phyloP scores from a whole-genome alignment of 2,329 filamentous ascomycete species.

The Xylaria sp. region DNA sequence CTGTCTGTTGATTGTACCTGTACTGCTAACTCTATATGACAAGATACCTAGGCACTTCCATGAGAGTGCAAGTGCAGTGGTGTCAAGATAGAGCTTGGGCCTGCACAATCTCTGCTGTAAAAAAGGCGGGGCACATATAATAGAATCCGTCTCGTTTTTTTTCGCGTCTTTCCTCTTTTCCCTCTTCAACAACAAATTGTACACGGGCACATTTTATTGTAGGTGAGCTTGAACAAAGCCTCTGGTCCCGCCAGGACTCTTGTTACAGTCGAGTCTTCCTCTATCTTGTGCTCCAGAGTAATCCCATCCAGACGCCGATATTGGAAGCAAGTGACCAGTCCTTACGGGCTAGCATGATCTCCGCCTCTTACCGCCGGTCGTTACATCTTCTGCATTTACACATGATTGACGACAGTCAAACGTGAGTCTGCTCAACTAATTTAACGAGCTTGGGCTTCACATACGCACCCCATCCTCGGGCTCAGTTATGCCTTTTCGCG shows the following conservation, averaged over 20 bases:
- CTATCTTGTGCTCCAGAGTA: slow-evolving; percentile 74
- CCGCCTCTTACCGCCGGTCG: slow-evolving; percentile 76
- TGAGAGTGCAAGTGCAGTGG: neutral
- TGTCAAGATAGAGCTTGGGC: slow-evolving; percentile 8
- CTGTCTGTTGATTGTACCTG: too few relatives aligned
- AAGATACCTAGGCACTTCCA: too few relatives aligned
- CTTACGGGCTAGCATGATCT: slow-evolving; percentile 60
- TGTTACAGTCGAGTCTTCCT: slow-evolving; percentile 68
- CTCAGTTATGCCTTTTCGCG: too few relatives aligned
- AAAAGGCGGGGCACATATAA: neutral
- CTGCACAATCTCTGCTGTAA: slow-evolving; percentile 2
- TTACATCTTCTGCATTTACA: slow-evolving; percentile 64
- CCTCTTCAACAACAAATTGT: slow-evolving; percentile 62
- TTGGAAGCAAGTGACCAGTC: slow-evolving; percentile 72
- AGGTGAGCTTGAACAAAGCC: slow-evolving; percentile 65
- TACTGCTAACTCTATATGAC: too few relatives aligned
- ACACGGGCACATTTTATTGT: slow-evolving; percentile 74
- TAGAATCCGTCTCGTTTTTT: slow-evolving; percentile 24
- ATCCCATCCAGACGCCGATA: slow-evolving; percentile 61
- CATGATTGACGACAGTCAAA: too few relatives aligned
- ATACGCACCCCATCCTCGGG: too few relatives aligned
- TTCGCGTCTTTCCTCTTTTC: slow-evolving; percentile 49
- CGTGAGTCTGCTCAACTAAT: too few relatives aligned
- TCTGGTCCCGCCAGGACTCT: slow-evolving; percentile 44
- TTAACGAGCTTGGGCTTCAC: too few relatives aligned